Evolutionary conservation across 176 grass and related monocot species (phyloP).

Genomic region (Oryza rufipogon): DNA sequence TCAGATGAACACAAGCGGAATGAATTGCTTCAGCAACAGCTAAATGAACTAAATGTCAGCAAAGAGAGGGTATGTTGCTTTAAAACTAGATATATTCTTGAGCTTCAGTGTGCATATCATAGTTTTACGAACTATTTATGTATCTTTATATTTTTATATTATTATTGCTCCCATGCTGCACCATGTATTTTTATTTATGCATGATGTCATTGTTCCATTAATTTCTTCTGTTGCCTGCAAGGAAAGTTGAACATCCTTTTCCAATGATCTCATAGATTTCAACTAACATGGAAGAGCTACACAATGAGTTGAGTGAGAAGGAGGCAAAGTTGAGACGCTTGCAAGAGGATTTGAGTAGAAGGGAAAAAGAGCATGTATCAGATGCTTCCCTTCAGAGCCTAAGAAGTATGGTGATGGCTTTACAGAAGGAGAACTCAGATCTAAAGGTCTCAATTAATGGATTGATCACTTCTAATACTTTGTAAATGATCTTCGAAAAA

Average conservation of each 20-base stretch:
- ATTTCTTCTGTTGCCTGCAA: constrained; percentile 6
- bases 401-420: constrained; percentile 57
- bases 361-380: constrained; percentile 43
- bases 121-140: not conserved
- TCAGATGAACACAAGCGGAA: constrained; percentile 77
- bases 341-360: constrained; percentile 65
- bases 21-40: constrained; percentile 59
- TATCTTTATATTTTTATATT: constrained; percentile 14
- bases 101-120: not conserved
- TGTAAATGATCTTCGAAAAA: constrained; percentile 5
- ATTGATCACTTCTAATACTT: constrained; percentile 14
- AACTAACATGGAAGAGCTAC: constrained; percentile 58
- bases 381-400: constrained; percentile 57
- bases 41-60: constrained; percentile 73
- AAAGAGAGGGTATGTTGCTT: constrained; percentile 65
- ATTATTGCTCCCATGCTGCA: not conserved
- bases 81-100: constrained; percentile 17
- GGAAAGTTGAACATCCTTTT: constrained; percentile 3
- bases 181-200: not conserved
- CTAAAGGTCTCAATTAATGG: constrained; percentile 69
- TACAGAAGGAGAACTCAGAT: constrained; percentile 78
- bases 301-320: constrained; percentile 73
- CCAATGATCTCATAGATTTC: constrained; percentile 53
- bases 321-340: constrained; percentile 52
- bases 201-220: not conserved